Conservation (phyloP, 192 early-diverging fungal genomes). For the Allomyces arbusculus region DNA sequence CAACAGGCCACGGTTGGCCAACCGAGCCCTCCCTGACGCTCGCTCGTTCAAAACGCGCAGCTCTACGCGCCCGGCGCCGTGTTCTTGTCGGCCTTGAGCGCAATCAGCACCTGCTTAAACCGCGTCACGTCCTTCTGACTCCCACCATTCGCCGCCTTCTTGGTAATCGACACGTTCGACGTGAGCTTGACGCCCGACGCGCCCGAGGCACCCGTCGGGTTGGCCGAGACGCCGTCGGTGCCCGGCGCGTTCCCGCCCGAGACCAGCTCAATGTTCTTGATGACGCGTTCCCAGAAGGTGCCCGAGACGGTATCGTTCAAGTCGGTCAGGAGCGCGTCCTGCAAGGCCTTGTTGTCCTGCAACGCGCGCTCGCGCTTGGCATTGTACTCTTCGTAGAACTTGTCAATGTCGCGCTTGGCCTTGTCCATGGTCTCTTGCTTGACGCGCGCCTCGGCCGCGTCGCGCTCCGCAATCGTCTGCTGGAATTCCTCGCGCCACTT, state of each 20-base stretch:
- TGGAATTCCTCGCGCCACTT: conserved; percentile 41
- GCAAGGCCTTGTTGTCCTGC: conserved; percentile 27
- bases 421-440: conserved; percentile 34
- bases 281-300: conserved; percentile 52
- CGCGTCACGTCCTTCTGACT: not conserved
- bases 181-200: too few relatives aligned
- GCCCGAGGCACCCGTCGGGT: not conserved
- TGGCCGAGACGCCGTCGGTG: conserved; percentile 26
- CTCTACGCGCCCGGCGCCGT: not conserved
- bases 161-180: not conserved
- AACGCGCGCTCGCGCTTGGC: conserved; percentile 44
- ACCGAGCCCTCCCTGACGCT: too few relatives aligned
- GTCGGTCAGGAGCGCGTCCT: conserved; percentile 17
- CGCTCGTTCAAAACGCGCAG: too few relatives aligned
- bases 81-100: not conserved
- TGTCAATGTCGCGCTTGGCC: conserved; percentile 46
- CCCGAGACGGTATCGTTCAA: conserved; percentile 29
- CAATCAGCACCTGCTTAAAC: not conserved
- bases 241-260: conserved; percentile 17
- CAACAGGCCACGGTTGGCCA: too few relatives aligned
- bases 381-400: conserved; percentile 66
- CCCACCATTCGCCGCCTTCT: not conserved
- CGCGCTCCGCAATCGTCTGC: conserved; percentile 32
- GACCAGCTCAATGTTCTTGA: conserved; percentile 39
- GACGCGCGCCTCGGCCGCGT: conserved; percentile 23